Base-by-base conservation (phyloP, 495 filamentous ascomycete species). In the Penicillium paradoxum region DNA sequence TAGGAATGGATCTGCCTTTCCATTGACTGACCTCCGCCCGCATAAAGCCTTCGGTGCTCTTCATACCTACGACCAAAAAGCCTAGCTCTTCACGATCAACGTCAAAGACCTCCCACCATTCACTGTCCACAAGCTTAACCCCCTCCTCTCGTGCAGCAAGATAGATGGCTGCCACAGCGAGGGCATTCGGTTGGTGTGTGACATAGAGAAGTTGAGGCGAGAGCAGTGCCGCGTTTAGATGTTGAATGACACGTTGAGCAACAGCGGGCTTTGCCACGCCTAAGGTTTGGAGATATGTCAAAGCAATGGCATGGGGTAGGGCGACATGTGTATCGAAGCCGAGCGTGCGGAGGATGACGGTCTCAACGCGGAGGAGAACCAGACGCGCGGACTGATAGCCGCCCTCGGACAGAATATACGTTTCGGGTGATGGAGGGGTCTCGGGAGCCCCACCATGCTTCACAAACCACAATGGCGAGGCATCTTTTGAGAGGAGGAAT, bases 31-130 rank as follows among this genome's bases (percentile, higher is more conserved):
- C 72, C 59, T 86, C 83, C 7, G 65, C 71, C 45, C 62, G 64
- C 38, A 82, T 84, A 69, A 87, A 91, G 0, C 82, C 84, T 56
- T 87, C 85, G 40, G 92, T 75, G 50, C 92, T 96, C 43, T 80
- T 72, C 82, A 98, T 83, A 0, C 76, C 91, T 22, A 96, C 89
- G 11, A 95, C 92, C 57, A 98, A 62, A 60, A 97, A 97, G 3
- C 93, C 93, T 42, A 97, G 73, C 66, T 96, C 91, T 76, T 98
- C 93, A 18, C 95, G 1, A 44, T 97, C 92, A n/a, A 91, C 88
- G 73, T 98, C 93, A 68, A 98, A 97, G 0, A 97, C 88, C 70
- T 95, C 91, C 93, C 93, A 98, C 93, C 93, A 98, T 45, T 89
- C 85, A 21, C 73, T 77, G 44, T 84, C 84, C 2, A 92, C 87